These are phyloP conservation scores for Cinnamomum micranthum DNA, from an alignment of 164 flowering plant genomes.

Conservation along the genomic window DNA sequence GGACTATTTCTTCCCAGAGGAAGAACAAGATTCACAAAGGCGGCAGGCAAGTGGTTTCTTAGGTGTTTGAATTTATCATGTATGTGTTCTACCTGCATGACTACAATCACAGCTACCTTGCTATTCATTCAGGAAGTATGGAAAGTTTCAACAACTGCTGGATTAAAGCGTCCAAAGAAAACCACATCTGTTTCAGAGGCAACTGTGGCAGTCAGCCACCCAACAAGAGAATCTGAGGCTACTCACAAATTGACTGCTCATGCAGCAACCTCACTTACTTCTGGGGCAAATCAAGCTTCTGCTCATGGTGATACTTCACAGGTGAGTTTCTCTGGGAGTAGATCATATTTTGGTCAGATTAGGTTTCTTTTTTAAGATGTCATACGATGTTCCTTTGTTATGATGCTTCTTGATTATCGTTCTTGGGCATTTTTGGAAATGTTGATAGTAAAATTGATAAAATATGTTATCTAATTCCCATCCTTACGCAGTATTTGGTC, in stretches of 20 bases:
- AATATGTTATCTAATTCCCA: neutral
- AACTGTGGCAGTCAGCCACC: slow-evolving; percentile 41
- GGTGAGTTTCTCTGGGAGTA: slow-evolving; percentile 34
- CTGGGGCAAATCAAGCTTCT: slow-evolving; percentile 30
- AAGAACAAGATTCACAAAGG: slow-evolving; percentile 95
- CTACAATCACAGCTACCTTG: slow-evolving; percentile 1
- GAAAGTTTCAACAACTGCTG: slow-evolving; percentile 96
- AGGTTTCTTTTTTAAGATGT: neutral
- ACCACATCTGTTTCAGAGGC: slow-evolving; percentile 52
- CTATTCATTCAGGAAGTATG: slow-evolving; percentile 74
- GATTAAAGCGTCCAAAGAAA: slow-evolving; percentile 73
- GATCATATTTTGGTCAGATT: neutral
- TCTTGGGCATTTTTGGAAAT: neutral
- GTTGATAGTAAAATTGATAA: neutral
- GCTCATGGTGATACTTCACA: slow-evolving; percentile 44
- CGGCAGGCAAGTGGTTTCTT: slow-evolving; percentile 61
- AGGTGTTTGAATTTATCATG: neutral
- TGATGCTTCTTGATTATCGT: neutral
- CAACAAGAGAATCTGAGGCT: slow-evolving; percentile 52
- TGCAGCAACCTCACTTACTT: slow-evolving; percentile 20
- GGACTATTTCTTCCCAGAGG: slow-evolving; percentile 95
- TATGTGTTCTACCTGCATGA: neutral
- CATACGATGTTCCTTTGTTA: neutral
- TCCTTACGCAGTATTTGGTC: neutral
- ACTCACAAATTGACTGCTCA: slow-evolving; percentile 39